phyloP scores from a whole-genome alignment of 75 land plant species.

The Selaginella moellendorffii region DNA sequence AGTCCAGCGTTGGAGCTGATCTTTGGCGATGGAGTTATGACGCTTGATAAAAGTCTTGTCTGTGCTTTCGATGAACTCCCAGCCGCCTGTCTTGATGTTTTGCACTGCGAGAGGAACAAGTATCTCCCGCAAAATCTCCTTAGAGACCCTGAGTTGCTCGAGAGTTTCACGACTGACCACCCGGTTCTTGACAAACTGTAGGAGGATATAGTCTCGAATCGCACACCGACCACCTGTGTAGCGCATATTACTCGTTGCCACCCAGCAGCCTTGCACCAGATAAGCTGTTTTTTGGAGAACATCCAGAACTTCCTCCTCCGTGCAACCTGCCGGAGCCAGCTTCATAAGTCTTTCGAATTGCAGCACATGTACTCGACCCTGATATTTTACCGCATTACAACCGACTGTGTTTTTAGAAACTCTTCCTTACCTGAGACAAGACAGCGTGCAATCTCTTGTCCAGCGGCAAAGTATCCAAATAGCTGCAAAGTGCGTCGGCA shows the following conservation, averaged over 20 bases:
- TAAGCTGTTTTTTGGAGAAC: conserved; percentile 36
- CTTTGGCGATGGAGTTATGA: conserved; percentile 42
- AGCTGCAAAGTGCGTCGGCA: conserved; percentile 13
- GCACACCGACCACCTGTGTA: conserved; percentile 7
- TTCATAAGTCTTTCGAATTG: conserved; percentile 57
- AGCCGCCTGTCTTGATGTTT: conserved; percentile 39
- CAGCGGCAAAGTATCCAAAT: conserved; percentile 24
- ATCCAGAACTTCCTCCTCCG: conserved; percentile 40
- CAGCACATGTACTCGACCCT: conserved; percentile 39
- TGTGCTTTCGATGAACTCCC: conserved; percentile 50
- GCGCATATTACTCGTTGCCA: conserved; percentile 32
- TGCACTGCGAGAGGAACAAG: conserved; percentile 43
- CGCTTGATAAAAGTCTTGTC: conserved; percentile 37
- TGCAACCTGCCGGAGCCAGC: conserved; percentile 45
- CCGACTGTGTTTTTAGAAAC: too few relatives aligned
- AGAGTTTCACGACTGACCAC: conserved; percentile 26
- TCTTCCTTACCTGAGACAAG: conserved; percentile 36
- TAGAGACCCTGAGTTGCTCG: conserved; percentile 16
- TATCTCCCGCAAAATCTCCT: conserved; percentile 26
- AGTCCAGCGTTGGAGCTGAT: conserved; percentile 46
- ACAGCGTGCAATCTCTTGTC: conserved; percentile 28
- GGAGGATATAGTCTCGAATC: conserved; percentile 58
- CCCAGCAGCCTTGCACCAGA: conserved; percentile 87
- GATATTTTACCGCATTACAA: too few relatives aligned
- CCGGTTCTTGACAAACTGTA: conserved; percentile 38